A percentile compares a stretch with the other conserved stretches of the same genome.
Evolutionary conservation across 495 filamentous ascomycete genomes (phyloP).

Genomic region (Niebla homalea): DNA sequence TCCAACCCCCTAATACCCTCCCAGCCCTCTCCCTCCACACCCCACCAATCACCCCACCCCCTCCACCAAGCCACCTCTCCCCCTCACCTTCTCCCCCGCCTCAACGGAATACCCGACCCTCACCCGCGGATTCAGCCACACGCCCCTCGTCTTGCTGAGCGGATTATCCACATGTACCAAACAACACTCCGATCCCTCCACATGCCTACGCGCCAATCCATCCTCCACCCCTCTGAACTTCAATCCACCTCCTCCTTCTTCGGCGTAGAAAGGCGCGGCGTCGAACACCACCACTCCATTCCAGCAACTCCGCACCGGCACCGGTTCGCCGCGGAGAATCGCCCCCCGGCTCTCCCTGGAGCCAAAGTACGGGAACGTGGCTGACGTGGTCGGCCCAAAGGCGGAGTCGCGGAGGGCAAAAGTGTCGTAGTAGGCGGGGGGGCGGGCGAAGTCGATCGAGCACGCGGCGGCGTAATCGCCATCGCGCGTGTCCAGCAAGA

Average conservation of each 20-base stretch:
- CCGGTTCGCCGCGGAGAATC: conserved; percentile 37
- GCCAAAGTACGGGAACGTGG: conserved; percentile 70
- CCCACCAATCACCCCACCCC: neutral
- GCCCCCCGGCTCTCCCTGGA: conserved; percentile 44
- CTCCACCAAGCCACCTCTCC: neutral
- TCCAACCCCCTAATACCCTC: conserved; percentile 38
- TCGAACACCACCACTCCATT: conserved; percentile 62
- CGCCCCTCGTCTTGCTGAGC: conserved; percentile 37
- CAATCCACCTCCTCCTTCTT: conserved; percentile 21
- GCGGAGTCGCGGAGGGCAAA: conserved; percentile 65
- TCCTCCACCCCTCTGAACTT: conserved; percentile 62
- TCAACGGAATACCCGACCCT: conserved; percentile 54
- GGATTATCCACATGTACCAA: conserved; percentile 68
- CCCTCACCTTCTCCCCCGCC: conserved; percentile 24
- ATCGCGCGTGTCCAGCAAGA: conserved; percentile 56
- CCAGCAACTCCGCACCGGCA: conserved; percentile 71
- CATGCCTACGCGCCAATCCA: conserved; percentile 47
- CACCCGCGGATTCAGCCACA: conserved; percentile 68
- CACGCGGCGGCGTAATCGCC: conserved; percentile 72
- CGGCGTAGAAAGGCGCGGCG: conserved; percentile 43
- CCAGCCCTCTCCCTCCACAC: conserved; percentile 26
- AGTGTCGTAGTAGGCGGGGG: conserved; percentile 66
- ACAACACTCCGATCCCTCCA: conserved; percentile 76
- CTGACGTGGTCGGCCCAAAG: conserved; percentile 47
- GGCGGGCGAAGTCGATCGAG: conserved; percentile 59